Evolutionary conservation across 257 asterid genomes (phyloP), one percentile per base, ranked within the genome.

Genomic region (Paraleonurus japonicus): DNA sequence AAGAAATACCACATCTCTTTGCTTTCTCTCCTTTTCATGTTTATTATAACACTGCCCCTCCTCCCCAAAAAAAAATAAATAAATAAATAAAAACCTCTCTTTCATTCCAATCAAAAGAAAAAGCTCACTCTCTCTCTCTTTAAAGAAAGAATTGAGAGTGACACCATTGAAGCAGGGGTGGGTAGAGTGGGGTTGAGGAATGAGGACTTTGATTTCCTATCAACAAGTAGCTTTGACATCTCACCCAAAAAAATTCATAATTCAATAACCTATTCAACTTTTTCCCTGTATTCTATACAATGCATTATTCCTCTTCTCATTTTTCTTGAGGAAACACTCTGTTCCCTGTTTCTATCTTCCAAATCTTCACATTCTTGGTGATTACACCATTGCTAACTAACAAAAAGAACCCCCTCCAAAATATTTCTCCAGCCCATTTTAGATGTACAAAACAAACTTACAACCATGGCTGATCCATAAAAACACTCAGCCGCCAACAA

Each of bases 11-110:
- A 11, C 79, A 62, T 75, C 80, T 69, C 51, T 77, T 61, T 15
- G 70, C 86, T 82, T 82, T 82, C 86, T 79, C 86, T 82, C 27
- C 81, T 82, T 82, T 82, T 72, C 27, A 82, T 75, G 86, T 32
- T 63, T 65, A 62, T 69, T 30, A 71, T 48, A 19, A 61, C 26
- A 50, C 67, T 69, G 65, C 60, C 57, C 0, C 33, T 3, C 33
- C 61, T 16, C 50, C 55, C 15, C 50, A 12, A n/a, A n/a, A n/a
- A n/a, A n/a, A n/a, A n/a, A n/a, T n/a, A n/a, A n/a, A n/a, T n/a
- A n/a, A n/a, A n/a, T n/a, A n/a, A n/a, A n/a, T n/a, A n/a, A n/a
- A n/a, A n/a, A n/a, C n/a, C 72, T 51, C 79, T 61, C 82, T 73
- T 62, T 61, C 82, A 73, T 35, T 73, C 73, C 73, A 74, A 69